Evolutionary conservation across 257 asterid species (phyloP).

Genomic region (Rauvolfia tetraphylla): DNA sequence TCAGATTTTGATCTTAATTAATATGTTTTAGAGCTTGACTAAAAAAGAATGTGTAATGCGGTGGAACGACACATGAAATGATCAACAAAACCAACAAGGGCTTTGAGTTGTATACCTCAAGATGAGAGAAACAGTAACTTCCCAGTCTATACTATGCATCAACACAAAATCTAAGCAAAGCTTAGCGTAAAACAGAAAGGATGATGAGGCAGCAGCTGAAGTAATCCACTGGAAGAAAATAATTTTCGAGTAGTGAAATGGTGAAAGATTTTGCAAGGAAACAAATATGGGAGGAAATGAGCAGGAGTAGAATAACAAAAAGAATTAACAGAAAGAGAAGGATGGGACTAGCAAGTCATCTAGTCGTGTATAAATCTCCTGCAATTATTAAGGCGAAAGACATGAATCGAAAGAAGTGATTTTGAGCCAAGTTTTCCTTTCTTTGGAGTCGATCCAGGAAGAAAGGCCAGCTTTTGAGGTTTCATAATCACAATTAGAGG

Average conservation of each 20-base stretch:
- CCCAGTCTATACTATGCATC: not conserved
- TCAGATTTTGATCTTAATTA: slow-evolving; percentile 8
- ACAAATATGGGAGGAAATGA: not conserved
- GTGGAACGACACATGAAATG: not conserved
- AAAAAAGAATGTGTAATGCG: not conserved
- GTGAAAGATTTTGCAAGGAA: not conserved
- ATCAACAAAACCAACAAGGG: too few species aligned
- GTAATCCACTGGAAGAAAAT: not conserved
- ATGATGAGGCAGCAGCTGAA: not conserved
- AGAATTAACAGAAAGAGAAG: not conserved
- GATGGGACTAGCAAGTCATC: not conserved
- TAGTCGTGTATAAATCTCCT: not conserved
- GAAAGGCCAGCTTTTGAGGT: not conserved
- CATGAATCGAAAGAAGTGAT: not conserved
- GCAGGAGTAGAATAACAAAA: not conserved
- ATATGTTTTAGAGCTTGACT: not conserved
- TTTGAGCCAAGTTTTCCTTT: not conserved
- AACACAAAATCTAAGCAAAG: not conserved
- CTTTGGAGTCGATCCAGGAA: not conserved
- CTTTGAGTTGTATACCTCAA: too few species aligned
- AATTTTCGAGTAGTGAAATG: too few species aligned
- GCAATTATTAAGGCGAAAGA: not conserved
- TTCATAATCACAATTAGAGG: slow-evolving; percentile 9
- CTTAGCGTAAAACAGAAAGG: not conserved
- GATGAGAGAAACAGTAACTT: not conserved